Conservation (phyloP, 2,329 filamentous ascomycete genomes). For the Cladosporium sp. region DNA sequence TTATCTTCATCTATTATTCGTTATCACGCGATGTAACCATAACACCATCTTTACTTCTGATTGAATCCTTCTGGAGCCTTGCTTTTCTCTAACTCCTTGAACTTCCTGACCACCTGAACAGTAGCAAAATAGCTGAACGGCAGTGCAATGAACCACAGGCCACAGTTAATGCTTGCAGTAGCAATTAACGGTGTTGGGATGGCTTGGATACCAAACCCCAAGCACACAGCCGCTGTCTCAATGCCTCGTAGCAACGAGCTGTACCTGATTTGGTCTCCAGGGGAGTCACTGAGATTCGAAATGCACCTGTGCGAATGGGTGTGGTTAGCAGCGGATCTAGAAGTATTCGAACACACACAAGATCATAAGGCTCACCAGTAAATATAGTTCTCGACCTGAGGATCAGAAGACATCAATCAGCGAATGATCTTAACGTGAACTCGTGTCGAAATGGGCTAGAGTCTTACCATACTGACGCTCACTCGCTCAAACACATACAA, state of each 20-base stretch:
- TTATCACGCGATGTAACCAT: too few species aligned
- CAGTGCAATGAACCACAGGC: slow-evolving; percentile 16
- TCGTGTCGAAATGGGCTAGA: neutral
- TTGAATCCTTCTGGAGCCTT: neutral
- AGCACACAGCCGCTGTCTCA: slow-evolving; percentile 17
- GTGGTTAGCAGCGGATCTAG: neutral
- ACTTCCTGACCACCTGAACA: slow-evolving; percentile 18
- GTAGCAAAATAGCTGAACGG: slow-evolving; percentile 19
- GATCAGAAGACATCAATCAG: neutral
- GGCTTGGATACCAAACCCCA: slow-evolving; percentile 15
- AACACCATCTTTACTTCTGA: neutral
- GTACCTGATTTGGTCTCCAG: slow-evolving; percentile 19
- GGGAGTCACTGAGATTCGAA: slow-evolving; percentile 5
- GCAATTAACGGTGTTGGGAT: slow-evolving; percentile 17
- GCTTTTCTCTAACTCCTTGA: slow-evolving; percentile 12
- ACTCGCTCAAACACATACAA: slow-evolving; percentile 19
- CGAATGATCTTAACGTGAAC: neutral
- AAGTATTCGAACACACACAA: neutral
- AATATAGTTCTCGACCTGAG: slow-evolving; percentile 14
- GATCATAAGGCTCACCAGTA: neutral
- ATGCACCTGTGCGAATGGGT: neutral
- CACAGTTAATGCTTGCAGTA: slow-evolving; percentile 18
- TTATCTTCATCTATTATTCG: too few species aligned
- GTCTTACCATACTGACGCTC: slow-evolving; percentile 7
- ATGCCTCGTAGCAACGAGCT: slow-evolving; percentile 17